Percentiles rank a stretch among this genome's conserved stretches.
Conservation (phyloP, 805 yeast genomes). For the Candida hispaniensis region DNA sequence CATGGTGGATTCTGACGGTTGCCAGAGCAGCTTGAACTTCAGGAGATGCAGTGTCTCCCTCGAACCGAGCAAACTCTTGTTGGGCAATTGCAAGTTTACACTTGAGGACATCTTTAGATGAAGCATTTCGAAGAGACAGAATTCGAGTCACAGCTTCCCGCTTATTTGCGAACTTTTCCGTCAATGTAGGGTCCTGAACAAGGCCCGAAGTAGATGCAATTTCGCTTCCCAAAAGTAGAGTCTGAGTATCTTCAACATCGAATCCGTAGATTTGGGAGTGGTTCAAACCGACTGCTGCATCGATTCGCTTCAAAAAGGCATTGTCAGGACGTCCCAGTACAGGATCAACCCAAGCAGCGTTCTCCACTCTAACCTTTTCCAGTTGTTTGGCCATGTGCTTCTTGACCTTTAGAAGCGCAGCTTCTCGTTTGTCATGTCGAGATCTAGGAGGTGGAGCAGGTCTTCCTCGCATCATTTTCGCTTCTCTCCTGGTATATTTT, state of each 20-base stretch:
- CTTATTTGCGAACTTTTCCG: conserved; percentile 41
- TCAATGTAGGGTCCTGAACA: conserved; percentile 25
- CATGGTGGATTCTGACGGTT: conserved; percentile 68
- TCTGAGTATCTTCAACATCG: conserved; percentile 56
- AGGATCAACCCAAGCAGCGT: conserved; percentile 53
- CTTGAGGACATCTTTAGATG: conserved; percentile 44
- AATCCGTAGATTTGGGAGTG: conserved; percentile 51
- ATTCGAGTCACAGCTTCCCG: conserved; percentile 62
- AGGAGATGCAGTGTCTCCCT: conserved; percentile 89
- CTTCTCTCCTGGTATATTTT: no score
- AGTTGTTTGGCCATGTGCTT: conserved; percentile 25
- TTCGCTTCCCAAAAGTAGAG: conserved; percentile 66
- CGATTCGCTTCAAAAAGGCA: conserved; percentile 58
- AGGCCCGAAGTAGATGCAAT: conserved; percentile 40
- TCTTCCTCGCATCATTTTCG: conserved; percentile 1
- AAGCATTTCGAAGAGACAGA: conserved; percentile 61
- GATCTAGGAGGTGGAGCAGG: conserved; percentile 10
- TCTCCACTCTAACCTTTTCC: conserved; percentile 20
- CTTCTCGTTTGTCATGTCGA: conserved; percentile 3
- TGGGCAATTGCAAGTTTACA: conserved; percentile 55
- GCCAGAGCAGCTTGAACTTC: conserved; percentile 92
- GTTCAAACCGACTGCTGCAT: conserved; percentile 56
- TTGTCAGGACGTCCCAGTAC: conserved; percentile 63
- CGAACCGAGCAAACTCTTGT: conserved; percentile 68
- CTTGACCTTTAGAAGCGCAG: conserved; percentile 20